Base-by-base conservation (phyloP, 345 rosid genomes). In the Raphanus sativus region DNA sequence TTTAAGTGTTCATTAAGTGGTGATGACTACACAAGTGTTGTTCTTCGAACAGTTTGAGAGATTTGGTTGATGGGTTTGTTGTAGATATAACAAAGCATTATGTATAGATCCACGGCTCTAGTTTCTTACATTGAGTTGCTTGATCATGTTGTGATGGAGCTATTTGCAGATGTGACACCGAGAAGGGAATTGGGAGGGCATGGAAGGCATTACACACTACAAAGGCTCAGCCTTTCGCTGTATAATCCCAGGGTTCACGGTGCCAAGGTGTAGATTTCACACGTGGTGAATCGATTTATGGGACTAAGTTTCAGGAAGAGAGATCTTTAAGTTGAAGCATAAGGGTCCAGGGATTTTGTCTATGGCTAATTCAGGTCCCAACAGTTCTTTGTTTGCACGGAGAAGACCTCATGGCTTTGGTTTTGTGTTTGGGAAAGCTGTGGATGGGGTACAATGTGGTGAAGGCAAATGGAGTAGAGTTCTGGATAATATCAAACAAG, bases 221-320 rank as follows among this genome's bases (percentile, higher is more conserved):
- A 94, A 91, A 85, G 94, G 97, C 74, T 90, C 91, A 0, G 24
- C 83, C n/a, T 94, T 94, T 83, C 98, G 90, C 76, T 84, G 93
- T 5, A 85, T 94, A 15, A 94, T 94, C 61, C 96, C 96, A 0
- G 78, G 61, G 48, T 94, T 91, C 87, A 90, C 87, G 98, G 91
- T 8, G 96, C 79, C 98, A 94, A 74, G 94, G 94, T 52, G 97
- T 94, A 61, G 96, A 90, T 69, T 91, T 93, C 81, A 89, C 94
- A 0, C 81, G 87, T 25, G 96, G 72, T 0, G 98, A 94, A 77
- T 87, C 96, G 0, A 90, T 91, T 8, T 89, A 88, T 8, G 91
- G 94, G 17, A 0, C 7, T 12, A 90, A 87, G 74, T 94, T 94
- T 82, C 84, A 84, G 0, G 94, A 94, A 10, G 96, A 94, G 86